Percentiles rank a stretch among this genome's conserved stretches.
These are phyloP conservation scores for Lolium multiflorum DNA, from an alignment of 176 grass and related monocot species.

Conservation along the genomic window DNA sequence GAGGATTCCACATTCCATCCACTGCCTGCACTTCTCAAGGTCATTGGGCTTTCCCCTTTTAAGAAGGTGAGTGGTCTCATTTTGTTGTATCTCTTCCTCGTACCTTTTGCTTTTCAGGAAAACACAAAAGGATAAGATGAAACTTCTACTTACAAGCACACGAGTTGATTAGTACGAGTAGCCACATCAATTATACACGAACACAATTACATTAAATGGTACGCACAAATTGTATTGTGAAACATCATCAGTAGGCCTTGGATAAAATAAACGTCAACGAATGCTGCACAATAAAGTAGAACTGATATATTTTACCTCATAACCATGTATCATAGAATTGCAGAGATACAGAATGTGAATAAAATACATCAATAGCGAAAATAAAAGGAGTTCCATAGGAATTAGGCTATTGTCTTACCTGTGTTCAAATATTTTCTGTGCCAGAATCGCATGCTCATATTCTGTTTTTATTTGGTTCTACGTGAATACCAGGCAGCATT, in stretches of 20 bases:
- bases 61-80: slow-evolving; percentile 58
- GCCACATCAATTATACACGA: not conserved
- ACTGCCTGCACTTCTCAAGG: slow-evolving; percentile 65
- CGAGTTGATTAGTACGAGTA: not conserved
- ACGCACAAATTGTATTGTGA: slow-evolving; percentile 4
- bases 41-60: slow-evolving; percentile 79
- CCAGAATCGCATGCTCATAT: not conserved
- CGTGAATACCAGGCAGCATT: slow-evolving; percentile 67
- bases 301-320: not conserved
- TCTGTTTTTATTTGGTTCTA: slow-evolving; percentile 40
- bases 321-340: slow-evolving; percentile 10
- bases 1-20: slow-evolving; percentile 79
- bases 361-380: not conserved
- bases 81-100: not conserved
- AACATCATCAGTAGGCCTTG: slow-evolving; percentile 16
- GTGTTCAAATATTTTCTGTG: not conserved
- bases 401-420: not conserved
- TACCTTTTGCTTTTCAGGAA: not conserved
- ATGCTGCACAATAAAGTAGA: not conserved
- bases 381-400: not conserved
- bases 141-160: not conserved
- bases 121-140: slow-evolving; percentile 4
- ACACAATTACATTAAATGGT: not conserved
- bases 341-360: not conserved
- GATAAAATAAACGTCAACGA: not conserved